Percentiles rank a stretch among this genome's conserved stretches.
phyloP scores from a whole-genome alignment of 163 green algal species.

The Trebouxiophyceae sp. region DNA sequence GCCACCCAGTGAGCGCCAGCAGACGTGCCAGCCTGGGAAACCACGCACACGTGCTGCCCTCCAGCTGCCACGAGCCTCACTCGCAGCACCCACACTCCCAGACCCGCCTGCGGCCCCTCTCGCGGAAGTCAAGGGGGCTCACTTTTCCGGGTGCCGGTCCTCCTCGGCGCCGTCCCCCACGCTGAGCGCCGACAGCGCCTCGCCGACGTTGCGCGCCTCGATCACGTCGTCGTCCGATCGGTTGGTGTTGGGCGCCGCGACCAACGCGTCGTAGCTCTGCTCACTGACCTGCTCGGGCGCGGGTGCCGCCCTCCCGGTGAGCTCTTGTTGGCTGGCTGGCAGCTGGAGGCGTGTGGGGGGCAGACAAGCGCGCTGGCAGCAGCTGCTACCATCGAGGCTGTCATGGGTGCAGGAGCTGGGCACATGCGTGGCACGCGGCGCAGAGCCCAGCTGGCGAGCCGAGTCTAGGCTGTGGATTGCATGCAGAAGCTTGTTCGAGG shows the following conservation, averaged over 20 bases:
- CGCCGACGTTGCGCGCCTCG: conserved; percentile 32
- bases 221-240: conserved; percentile 19
- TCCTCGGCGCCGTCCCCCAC: conserved; percentile 12
- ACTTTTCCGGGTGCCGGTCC: conserved; percentile 55
- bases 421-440: too few species aligned
- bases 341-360: neutral
- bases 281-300: conserved; percentile 28
- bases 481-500: too few species aligned
- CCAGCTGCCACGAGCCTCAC: neutral
- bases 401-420: too few species aligned
- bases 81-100: neutral
- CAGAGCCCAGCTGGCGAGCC: too few species aligned
- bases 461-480: too few species aligned
- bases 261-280: conserved; percentile 21
- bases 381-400: too few species aligned
- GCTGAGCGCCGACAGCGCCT: conserved; percentile 32
- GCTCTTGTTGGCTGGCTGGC: neutral
- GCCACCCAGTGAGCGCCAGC: too few species aligned
- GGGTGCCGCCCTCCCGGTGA: too few species aligned
- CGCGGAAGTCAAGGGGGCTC: too few species aligned
- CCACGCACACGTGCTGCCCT: too few species aligned
- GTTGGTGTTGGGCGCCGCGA: conserved; percentile 36
- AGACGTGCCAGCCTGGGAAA: too few species aligned
- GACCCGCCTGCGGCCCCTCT: too few species aligned
- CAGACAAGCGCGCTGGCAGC: conserved; percentile 12